Evolutionary conservation across 148 eudicot species (phyloP).

Genomic region (Gaultheria prostrata): DNA sequence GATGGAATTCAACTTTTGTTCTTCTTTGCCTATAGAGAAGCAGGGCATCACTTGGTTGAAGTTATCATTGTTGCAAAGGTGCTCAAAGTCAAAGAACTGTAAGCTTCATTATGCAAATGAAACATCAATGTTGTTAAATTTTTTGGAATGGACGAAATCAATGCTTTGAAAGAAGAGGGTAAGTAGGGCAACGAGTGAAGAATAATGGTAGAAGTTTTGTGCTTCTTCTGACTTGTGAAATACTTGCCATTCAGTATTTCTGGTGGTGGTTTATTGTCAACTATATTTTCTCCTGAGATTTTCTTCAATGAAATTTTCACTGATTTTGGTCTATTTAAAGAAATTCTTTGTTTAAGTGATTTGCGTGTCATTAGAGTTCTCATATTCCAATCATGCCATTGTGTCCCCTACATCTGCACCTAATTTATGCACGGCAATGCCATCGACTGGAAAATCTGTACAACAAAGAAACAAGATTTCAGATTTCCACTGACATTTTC

Average conservation of each 20-base stretch:
- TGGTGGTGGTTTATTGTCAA: not conserved
- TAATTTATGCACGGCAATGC: not conserved
- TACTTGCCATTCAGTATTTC: not conserved
- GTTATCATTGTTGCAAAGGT: not conserved
- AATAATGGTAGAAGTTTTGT: too few relatives aligned
- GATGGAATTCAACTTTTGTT: not conserved
- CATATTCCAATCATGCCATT: not conserved
- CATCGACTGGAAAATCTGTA: too few relatives aligned
- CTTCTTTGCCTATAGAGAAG: not conserved
- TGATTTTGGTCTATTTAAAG: too few relatives aligned
- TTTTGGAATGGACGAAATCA: not conserved
- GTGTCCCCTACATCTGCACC: not conserved
- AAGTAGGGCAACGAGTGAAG: not conserved
- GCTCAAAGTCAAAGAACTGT: not conserved
- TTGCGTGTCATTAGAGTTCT: not conserved
- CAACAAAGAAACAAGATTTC: not conserved
- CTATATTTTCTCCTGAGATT: not conserved
- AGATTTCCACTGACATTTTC: not conserved
- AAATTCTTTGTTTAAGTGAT: not conserved
- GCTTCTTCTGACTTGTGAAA: not conserved
- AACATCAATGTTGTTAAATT: not conserved
- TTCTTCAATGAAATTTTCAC: not conserved
- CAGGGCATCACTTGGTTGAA: not conserved
- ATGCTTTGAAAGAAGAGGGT: too few relatives aligned
- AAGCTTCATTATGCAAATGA: not conserved